Percentiles rank a stretch among this genome's conserved stretches.
Evolutionary conservation across 2,329 filamentous ascomycete genomes (phyloP).

Genomic region (Arthrinium phaeospermum): DNA sequence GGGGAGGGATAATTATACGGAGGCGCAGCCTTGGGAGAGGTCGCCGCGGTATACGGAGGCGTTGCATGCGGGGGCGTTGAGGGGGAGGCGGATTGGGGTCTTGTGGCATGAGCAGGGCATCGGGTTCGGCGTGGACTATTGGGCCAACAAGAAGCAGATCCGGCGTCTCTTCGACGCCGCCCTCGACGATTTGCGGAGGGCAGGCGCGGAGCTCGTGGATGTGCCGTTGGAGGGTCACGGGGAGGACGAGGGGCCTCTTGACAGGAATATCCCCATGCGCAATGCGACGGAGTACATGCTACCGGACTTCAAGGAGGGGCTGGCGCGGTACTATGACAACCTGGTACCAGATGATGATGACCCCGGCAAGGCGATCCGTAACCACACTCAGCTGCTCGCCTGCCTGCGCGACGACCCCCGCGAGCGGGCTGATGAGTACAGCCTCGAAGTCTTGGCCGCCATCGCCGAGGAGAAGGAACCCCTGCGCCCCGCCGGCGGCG

Average conservation of each 20-base stretch:
- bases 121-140: neutral
- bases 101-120: slow-evolving; percentile 24
- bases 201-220: slow-evolving; percentile 27
- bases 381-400: slow-evolving; percentile 19
- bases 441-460: slow-evolving; percentile 35
- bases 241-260: neutral
- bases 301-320: slow-evolving; percentile 24
- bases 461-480: neutral
- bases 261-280: neutral
- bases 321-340: slow-evolving; percentile 23
- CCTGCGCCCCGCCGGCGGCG: slow-evolving; percentile 14
- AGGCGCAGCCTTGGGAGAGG: slow-evolving; percentile 54
- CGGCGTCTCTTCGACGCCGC: slow-evolving; percentile 27
- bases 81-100: slow-evolving; percentile 62
- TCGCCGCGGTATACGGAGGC: slow-evolving; percentile 61
- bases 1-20: slow-evolving; percentile 60
- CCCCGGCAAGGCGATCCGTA: slow-evolving; percentile 5
- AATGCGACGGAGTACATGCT: slow-evolving; percentile 19
- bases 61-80: slow-evolving; percentile 55
- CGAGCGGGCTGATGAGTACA: slow-evolving; percentile 36
- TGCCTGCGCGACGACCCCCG: slow-evolving; percentile 21
- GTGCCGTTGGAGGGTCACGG: slow-evolving; percentile 8
- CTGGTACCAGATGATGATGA: neutral
- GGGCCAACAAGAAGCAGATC: slow-evolving; percentile 20
- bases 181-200: slow-evolving; percentile 22